These are phyloP conservation scores for Spizellomyces punctatus DNA, from an alignment of 192 early-diverging fungal species.

Conservation along the genomic window DNA sequence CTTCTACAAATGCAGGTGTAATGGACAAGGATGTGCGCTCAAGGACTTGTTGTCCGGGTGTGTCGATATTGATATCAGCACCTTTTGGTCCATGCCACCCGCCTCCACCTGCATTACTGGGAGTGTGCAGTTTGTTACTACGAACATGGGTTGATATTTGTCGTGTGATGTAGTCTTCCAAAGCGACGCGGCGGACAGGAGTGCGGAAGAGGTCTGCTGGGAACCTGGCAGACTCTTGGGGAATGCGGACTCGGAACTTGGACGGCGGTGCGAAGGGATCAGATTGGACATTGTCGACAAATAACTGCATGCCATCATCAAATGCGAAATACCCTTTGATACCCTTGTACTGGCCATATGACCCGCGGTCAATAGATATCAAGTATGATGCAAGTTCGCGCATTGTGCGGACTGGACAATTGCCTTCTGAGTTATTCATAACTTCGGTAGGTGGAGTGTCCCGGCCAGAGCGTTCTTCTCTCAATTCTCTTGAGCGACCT, in stretches of 20 bases:
- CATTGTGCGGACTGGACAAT: background rate
- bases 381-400: constrained; percentile 1
- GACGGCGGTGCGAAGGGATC: constrained; percentile 60
- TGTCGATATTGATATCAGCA: constrained; percentile 42
- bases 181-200: constrained; percentile 37
- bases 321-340: constrained; percentile 12
- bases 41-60: constrained; percentile 56
- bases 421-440: background rate
- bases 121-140: background rate
- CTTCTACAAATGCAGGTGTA: constrained; percentile 37
- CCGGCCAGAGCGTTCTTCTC: background rate
- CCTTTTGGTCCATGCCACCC: constrained; percentile 27
- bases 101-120: constrained; percentile 10
- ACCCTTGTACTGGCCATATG: constrained; percentile 28
- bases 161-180: constrained; percentile 47
- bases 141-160: constrained; percentile 17
- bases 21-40: constrained; percentile 50
- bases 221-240: constrained; percentile 33
- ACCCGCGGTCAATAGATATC: constrained; percentile 20
- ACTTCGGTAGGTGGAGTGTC: background rate
- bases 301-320: constrained; percentile 10
- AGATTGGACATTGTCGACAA: constrained; percentile 32
- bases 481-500: constrained; percentile 18
- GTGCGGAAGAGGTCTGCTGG: constrained; percentile 31
- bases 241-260: constrained; percentile 44